A percentile compares a stretch with the other conserved stretches of the same genome.
These are phyloP conservation scores for Cicer cuneatum DNA, from an alignment of 306 rosid genomes.

Conservation along the genomic window DNA sequence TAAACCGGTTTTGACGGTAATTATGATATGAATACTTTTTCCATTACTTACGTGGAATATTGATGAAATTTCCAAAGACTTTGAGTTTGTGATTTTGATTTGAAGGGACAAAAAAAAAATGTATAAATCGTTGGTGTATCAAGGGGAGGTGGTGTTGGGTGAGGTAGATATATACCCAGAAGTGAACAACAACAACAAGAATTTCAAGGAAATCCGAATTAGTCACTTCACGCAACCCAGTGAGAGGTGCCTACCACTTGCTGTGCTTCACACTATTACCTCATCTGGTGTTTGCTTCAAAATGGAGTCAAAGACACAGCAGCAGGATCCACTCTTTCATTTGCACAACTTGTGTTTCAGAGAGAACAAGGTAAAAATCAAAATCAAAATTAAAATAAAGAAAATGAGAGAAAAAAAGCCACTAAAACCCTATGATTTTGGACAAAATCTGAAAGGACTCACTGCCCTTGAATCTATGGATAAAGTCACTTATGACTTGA, in stretches of 20 bases:
- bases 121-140: slow-evolving; percentile 86
- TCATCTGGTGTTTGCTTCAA: slow-evolving; percentile 91
- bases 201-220: slow-evolving; percentile 91
- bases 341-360: slow-evolving; percentile 98
- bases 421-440: slow-evolving; percentile 53
- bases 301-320: slow-evolving; percentile 96
- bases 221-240: slow-evolving; percentile 87
- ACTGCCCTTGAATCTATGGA: slow-evolving; percentile 35
- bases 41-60: slow-evolving; percentile 41
- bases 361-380: slow-evolving; percentile 79
- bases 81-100: slow-evolving; percentile 47
- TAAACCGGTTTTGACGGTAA: slow-evolving; percentile 57
- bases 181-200: slow-evolving; percentile 64
- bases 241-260: slow-evolving; percentile 99
- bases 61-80: slow-evolving; percentile 57
- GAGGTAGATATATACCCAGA: slow-evolving; percentile 85
- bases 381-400: neutral
- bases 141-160: slow-evolving; percentile 87
- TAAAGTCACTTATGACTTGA: slow-evolving; percentile 43
- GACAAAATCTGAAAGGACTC: slow-evolving; percentile 55
- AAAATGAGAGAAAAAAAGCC: neutral
- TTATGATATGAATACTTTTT: slow-evolving; percentile 53
- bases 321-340: slow-evolving; percentile 74
- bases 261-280: slow-evolving; percentile 90
- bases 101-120: slow-evolving; percentile 50